phyloP scores from a whole-genome alignment of 2,329 filamentous ascomycete genomes.

The Alternaria gaisen region DNA sequence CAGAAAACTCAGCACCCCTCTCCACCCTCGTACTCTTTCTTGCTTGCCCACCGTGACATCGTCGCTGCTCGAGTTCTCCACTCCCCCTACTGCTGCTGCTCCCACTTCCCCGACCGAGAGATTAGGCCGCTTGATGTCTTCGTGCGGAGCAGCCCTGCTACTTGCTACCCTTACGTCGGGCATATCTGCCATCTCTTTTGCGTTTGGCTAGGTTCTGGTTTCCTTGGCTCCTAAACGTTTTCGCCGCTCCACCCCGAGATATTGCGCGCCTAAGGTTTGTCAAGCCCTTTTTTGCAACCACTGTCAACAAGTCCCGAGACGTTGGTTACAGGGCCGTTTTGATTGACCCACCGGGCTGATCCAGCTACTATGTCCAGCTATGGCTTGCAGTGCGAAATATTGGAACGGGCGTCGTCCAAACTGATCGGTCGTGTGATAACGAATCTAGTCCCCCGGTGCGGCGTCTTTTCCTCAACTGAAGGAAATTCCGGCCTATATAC shows the following conservation, averaged over 20 bases:
- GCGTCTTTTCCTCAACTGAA: not conserved
- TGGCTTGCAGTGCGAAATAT: slow-evolving; percentile 3
- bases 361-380: slow-evolving; percentile 1
- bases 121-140: slow-evolving; percentile 14
- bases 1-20: slow-evolving; percentile 28
- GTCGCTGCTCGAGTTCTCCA: not conserved
- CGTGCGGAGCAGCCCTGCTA: slow-evolving; percentile 8
- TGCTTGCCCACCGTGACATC: slow-evolving; percentile 23
- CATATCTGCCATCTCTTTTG: not conserved
- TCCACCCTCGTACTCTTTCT: slow-evolving; percentile 23
- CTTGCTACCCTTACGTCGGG: not conserved
- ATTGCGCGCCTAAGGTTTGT: slow-evolving; percentile 2
- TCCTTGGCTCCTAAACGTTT: not conserved
- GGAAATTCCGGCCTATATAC: not conserved
- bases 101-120: slow-evolving; percentile 2
- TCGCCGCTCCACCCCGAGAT: slow-evolving; percentile 19
- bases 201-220: not conserved
- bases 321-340: slow-evolving; percentile 12
- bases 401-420: not conserved
- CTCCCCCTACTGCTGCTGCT: not conserved
- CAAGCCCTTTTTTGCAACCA: not conserved
- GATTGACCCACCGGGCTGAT: slow-evolving; percentile 1
- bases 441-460: not conserved
- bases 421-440: not conserved
- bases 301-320: not conserved